These are phyloP conservation scores for Dothistroma septosporum DNA, from an alignment of 2,329 filamentous ascomycete species.

Conservation along the genomic window DNA sequence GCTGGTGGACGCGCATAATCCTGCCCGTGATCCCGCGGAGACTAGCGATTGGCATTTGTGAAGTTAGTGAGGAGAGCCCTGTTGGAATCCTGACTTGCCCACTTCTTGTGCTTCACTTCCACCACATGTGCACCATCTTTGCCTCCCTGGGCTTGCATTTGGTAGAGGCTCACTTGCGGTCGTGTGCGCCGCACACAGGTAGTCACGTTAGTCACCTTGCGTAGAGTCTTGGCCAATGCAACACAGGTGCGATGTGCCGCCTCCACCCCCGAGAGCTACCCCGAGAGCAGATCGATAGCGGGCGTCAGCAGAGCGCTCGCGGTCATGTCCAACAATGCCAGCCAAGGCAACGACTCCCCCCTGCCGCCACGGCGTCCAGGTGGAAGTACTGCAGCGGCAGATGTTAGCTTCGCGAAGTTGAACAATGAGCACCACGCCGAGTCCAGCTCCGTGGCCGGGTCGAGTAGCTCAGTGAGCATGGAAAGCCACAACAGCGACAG, in stretches of 20 bases:
- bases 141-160: not conserved
- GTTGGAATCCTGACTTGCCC: not conserved
- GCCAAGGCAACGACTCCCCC: slow-evolving; percentile 9
- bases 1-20: not conserved
- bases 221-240: not conserved
- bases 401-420: slow-evolving; percentile 25
- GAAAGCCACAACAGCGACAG: slow-evolving; percentile 16
- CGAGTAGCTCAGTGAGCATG: slow-evolving; percentile 21
- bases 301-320: not conserved
- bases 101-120: not conserved
- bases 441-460: slow-evolving; percentile 27
- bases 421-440: slow-evolving; percentile 23
- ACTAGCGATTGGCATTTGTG: not conserved
- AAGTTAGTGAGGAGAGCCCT: not conserved
- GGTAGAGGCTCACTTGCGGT: not conserved
- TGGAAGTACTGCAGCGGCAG: slow-evolving; percentile 21
- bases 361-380: slow-evolving; percentile 9
- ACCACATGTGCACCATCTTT: not conserved
- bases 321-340: slow-evolving; percentile 22
- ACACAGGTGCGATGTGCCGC: not conserved
- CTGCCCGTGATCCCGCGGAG: not conserved
- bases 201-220: not conserved
- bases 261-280: not conserved
- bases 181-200: not conserved
- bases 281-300: not conserved